These are phyloP conservation scores for Arachnomyces sp. DNA, from an alignment of 2,329 filamentous ascomycete genomes.

Conservation along the genomic window DNA sequence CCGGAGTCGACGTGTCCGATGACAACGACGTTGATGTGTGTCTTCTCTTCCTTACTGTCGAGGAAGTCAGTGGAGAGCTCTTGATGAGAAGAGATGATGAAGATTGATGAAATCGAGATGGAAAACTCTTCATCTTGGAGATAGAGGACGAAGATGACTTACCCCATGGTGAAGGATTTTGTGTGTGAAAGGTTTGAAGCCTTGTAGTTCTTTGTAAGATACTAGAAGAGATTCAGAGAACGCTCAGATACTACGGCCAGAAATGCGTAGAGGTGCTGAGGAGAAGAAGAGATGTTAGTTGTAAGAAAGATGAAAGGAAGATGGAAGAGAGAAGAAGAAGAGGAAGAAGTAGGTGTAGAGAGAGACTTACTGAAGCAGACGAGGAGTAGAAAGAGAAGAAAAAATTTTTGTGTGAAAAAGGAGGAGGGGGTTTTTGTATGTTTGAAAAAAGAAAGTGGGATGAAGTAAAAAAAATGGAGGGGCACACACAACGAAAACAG, in stretches of 20 bases:
- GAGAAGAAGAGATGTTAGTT: constrained; percentile 20
- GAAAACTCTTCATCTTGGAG: constrained; percentile 3
- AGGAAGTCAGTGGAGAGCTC: constrained; percentile 10
- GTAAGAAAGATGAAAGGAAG: constrained; percentile 12
- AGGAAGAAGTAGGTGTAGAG: constrained; percentile 20
- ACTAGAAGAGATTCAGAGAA: constrained; percentile 36
- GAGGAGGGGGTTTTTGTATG: constrained; percentile 39
- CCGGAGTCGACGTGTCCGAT: constrained; percentile 99
- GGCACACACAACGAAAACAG: too few species aligned
- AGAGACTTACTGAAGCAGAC: constrained; percentile 41
- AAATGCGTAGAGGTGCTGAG: constrained; percentile 44
- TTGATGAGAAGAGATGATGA: constrained; percentile 8
- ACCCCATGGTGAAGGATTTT: constrained; percentile 53
- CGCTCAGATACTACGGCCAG: constrained; percentile 45
- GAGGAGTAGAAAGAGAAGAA: constrained; percentile 24
- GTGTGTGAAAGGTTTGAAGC: constrained; percentile 28
- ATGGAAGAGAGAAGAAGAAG: constrained; percentile 14
- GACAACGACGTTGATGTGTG: constrained; percentile 96
- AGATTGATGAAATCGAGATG: background rate
- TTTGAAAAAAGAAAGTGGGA: constrained; percentile 4
- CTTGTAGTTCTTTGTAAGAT: constrained; percentile 42
- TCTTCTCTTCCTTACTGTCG: constrained; percentile 85
- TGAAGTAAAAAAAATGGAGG: too few species aligned
- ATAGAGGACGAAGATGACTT: constrained; percentile 28
- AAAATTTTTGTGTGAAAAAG: constrained; percentile 26